Percentiles rank a stretch among this genome's conserved stretches.
Conservation (phyloP, 2,329 filamentous ascomycete genomes). For the Alternaria novae-zelandiae region DNA sequence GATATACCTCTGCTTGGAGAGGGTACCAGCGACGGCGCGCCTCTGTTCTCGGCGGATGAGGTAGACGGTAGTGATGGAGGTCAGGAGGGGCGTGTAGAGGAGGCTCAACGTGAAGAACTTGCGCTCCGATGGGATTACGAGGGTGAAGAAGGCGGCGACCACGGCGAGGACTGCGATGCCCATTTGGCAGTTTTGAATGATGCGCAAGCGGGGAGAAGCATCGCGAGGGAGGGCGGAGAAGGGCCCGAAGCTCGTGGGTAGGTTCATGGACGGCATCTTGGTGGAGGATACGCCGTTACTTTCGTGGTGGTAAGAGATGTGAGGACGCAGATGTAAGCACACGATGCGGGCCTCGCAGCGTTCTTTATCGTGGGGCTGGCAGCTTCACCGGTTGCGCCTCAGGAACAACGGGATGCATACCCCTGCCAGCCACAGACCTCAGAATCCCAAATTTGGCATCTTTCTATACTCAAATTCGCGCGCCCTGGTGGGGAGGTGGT, state of each 20-base stretch:
- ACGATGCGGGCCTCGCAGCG: not conserved
- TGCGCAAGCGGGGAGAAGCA: slow-evolving; percentile 26
- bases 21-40: slow-evolving; percentile 18
- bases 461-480: slow-evolving; percentile 14
- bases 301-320: not conserved
- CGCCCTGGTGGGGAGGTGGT: slow-evolving; percentile 3
- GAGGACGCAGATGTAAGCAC: not conserved
- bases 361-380: slow-evolving; percentile 20
- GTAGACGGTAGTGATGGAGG: slow-evolving; percentile 26
- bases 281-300: not conserved
- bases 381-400: slow-evolving; percentile 30
- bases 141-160: slow-evolving; percentile 23
- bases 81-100: slow-evolving; percentile 28
- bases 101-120: slow-evolving; percentile 33
- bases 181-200: slow-evolving; percentile 27
- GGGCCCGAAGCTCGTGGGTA: not conserved
- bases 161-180: slow-evolving; percentile 18
- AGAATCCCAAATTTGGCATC: slow-evolving; percentile 6
- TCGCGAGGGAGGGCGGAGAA: slow-evolving; percentile 5
- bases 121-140: slow-evolving; percentile 24
- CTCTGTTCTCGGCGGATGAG: slow-evolving; percentile 28
- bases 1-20: slow-evolving; percentile 30
- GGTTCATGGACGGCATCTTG: not conserved
- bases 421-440: slow-evolving; percentile 2
- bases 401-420: slow-evolving; percentile 1